Evolutionary conservation across 768 basidiomycete species (phyloP).

Genomic region (Naganishia randhawae): DNA sequence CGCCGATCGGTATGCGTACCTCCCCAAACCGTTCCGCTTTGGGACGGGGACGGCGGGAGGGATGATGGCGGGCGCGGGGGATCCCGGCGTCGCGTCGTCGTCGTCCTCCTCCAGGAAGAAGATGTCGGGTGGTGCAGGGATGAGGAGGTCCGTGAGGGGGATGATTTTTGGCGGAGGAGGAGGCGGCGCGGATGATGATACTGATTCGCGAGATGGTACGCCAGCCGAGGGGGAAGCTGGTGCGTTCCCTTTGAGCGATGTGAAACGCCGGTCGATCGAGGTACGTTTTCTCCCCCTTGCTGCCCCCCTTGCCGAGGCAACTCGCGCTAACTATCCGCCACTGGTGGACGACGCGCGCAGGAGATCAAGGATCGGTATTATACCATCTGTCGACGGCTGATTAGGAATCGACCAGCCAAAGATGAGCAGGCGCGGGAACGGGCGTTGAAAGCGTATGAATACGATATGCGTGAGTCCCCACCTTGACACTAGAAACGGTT

Average conservation of each 20-base stretch:
- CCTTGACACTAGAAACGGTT: no score
- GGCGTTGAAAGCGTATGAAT: conserved; percentile 68
- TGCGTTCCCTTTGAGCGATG: conserved; percentile 55
- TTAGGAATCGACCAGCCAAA: conserved; percentile 75
- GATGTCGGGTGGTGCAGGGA: neutral
- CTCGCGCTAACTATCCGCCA: no score
- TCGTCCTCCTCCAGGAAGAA: neutral
- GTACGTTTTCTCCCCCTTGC: conserved; percentile 28
- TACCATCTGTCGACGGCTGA: conserved; percentile 79
- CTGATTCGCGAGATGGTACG: conserved; percentile 48
- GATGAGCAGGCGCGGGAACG: conserved; percentile 74
- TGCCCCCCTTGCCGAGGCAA: neutral
- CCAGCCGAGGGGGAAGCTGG: conserved; percentile 44
- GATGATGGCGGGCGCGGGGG: conserved; percentile 1
- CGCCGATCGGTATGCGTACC: conserved; percentile 80
- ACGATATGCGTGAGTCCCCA: conserved; percentile 71
- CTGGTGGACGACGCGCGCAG: conserved; percentile 46
- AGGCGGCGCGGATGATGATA: neutral
- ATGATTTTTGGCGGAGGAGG: neutral
- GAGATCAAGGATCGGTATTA: conserved; percentile 94
- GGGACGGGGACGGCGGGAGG: conserved; percentile 24
- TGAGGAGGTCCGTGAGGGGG: neutral
- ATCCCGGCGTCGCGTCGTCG: neutral
- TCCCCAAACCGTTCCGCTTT: conserved; percentile 16
- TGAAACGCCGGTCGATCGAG: conserved; percentile 43